A percentile compares a stretch with the other conserved stretches of the same genome.
These are phyloP conservation scores for Zalaria obscura DNA, from an alignment of 2,329 filamentous ascomycete genomes.

Conservation along the genomic window DNA sequence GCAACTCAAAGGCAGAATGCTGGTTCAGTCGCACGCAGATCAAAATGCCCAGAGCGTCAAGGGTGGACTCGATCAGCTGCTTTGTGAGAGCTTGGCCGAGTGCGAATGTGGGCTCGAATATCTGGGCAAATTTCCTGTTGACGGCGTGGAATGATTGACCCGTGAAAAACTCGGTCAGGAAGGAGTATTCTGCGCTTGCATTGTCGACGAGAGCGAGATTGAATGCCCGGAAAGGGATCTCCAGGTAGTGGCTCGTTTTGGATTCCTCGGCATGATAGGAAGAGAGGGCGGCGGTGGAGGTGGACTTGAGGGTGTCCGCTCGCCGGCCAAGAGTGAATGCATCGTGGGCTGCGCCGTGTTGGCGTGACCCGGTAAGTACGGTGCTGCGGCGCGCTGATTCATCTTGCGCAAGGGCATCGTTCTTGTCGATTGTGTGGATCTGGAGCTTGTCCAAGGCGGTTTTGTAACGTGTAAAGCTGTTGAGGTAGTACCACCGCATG, in stretches of 20 bases:
- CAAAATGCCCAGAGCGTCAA: conserved; percentile 74
- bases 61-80: conserved; percentile 58
- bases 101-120: conserved; percentile 82
- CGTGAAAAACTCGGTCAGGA: conserved; percentile 80
- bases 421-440: conserved; percentile 67
- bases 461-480: conserved; percentile 80
- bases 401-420: conserved; percentile 61
- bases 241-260: conserved; percentile 70
- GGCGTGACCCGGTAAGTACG: conserved; percentile 38
- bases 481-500: conserved; percentile 96
- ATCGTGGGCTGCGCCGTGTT: conserved; percentile 55
- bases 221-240: conserved; percentile 85
- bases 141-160: conserved; percentile 64
- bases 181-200: conserved; percentile 85
- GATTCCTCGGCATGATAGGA: conserved; percentile 89
- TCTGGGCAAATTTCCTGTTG: conserved; percentile 69
- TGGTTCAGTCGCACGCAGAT: conserved; percentile 91
- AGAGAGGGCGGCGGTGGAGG: conserved; percentile 61
- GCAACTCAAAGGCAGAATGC: conserved; percentile 84
- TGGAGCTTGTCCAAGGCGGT: conserved; percentile 73
- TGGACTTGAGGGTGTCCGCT: conserved; percentile 64
- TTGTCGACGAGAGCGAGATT: conserved; percentile 92
- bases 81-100: conserved; percentile 67
- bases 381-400: conserved; percentile 35
- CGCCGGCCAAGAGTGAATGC: conserved; percentile 80